Evolutionary conservation across 371 early-diverging fungal species (phyloP).

Genomic region (Mycotypha africana): DNA sequence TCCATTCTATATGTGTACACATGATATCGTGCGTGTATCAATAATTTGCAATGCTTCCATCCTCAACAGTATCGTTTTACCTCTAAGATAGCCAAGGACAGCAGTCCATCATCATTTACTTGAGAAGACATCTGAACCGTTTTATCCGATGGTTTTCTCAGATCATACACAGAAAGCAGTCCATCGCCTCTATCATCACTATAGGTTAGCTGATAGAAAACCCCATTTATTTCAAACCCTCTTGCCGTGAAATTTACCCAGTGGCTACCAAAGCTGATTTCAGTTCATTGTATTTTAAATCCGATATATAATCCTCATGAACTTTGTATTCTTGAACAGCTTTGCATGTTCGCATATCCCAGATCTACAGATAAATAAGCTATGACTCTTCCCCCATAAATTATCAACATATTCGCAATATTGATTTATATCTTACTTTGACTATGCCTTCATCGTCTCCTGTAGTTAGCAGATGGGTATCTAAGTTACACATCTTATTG

Average conservation of each 20-base stretch:
- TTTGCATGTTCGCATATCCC: conserved; percentile 77
- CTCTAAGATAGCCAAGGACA: too few relatives aligned
- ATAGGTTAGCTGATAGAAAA: not conserved
- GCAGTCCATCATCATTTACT: conserved; percentile 87
- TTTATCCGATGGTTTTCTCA: conserved; percentile 62
- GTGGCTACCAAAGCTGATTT: conserved; percentile 66
- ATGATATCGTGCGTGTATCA: too few relatives aligned
- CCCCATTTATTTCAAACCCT: not conserved
- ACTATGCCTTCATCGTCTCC: conserved; percentile 86
- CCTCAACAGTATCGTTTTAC: too few relatives aligned
- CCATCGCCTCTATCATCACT: conserved; percentile 70
- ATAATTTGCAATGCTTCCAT: too few relatives aligned
- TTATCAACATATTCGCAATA: too few relatives aligned
- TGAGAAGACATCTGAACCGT: conserved; percentile 69
- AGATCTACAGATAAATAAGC: conserved; percentile 18
- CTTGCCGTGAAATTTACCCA: conserved; percentile 40
- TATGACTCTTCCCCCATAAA: not conserved
- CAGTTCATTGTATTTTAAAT: conserved; percentile 55
- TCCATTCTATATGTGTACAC: conserved; percentile 56
- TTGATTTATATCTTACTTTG: conserved; percentile 42
- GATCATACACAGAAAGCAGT: conserved; percentile 76
- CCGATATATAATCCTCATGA: conserved; percentile 83
- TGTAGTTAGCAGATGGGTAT: conserved; percentile 65
- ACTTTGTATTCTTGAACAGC: conserved; percentile 61
- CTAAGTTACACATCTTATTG: conserved; percentile 64